Conservation (phyloP, 2,329 filamentous ascomycete species). For the Aspergillus oerlinghausenensis region DNA sequence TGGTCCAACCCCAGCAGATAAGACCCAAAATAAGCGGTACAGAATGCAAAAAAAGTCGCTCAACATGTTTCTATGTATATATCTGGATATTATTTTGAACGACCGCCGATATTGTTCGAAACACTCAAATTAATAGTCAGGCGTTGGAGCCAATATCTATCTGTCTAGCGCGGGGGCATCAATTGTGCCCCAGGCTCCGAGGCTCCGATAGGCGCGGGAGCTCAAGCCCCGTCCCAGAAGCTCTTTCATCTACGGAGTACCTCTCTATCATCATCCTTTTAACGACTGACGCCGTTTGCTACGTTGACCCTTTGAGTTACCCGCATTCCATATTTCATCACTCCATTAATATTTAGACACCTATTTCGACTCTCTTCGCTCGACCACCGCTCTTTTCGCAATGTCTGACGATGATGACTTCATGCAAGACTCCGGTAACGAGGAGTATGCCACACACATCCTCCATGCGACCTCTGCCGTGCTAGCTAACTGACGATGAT, state of each 20-base stretch:
- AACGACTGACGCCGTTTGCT: not conserved
- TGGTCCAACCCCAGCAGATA: not conserved
- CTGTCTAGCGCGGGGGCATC: not conserved
- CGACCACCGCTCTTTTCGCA: conserved; percentile 3
- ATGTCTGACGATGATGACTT: conserved; percentile 89
- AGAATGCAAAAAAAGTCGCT: not conserved
- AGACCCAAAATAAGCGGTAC: not conserved
- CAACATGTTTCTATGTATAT: not conserved
- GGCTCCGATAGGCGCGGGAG: conserved; percentile 18
- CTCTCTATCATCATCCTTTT: not conserved
- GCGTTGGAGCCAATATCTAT: not conserved
- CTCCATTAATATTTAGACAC: not conserved
- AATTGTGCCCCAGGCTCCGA: conserved; percentile 3
- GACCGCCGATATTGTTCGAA: not conserved
- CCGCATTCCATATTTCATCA: not conserved
- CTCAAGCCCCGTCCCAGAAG: conserved; percentile 2
- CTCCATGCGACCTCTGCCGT: not conserved
- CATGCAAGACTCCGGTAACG: conserved; percentile 86
- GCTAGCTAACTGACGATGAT: conserved; percentile 19
- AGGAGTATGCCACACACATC: conserved; percentile 57
- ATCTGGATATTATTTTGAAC: not conserved
- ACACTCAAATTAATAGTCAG: not conserved
- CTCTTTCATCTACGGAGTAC: not conserved
- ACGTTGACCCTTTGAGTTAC: not conserved
- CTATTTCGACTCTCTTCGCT: not conserved